Evolutionary conservation across 768 basidiomycete genomes (phyloP).

Genomic region (Rhizopogon sp.): DNA sequence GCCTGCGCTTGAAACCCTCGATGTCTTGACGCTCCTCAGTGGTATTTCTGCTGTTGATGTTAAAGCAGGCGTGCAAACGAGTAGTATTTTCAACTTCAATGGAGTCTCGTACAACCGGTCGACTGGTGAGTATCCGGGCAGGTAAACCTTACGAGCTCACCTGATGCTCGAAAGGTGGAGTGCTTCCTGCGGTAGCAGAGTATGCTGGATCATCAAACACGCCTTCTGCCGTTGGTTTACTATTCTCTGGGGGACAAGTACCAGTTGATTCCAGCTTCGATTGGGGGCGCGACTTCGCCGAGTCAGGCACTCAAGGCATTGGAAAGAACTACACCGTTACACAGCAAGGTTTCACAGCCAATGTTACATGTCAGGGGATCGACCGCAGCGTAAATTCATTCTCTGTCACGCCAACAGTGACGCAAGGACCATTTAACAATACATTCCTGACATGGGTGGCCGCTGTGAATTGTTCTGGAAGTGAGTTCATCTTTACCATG

Average conservation of each 20-base stretch:
- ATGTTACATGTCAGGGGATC: constrained; percentile 1
- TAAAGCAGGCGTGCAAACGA: background rate
- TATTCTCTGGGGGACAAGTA: background rate
- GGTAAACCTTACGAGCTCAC: no score
- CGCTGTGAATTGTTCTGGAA: no score
- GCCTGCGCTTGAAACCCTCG: background rate
- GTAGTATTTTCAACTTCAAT: background rate
- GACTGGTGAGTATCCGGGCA: background rate
- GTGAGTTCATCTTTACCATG: no score
- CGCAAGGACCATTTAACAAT: no score
- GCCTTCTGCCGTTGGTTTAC: background rate
- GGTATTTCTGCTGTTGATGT: background rate
- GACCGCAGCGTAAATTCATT: no score
- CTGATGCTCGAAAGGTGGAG: background rate
- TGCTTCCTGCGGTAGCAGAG: background rate
- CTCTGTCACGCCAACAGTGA: no score
- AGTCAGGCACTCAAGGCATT: background rate
- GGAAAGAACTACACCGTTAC: background rate
- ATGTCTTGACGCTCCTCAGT: background rate
- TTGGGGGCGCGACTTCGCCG: background rate
- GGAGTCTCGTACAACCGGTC: background rate
- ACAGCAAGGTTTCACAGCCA: constrained; percentile 15
- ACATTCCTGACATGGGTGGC: no score
- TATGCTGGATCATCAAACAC: background rate
- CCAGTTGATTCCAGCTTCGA: background rate